phyloP scores from a whole-genome alignment of 2,329 filamentous ascomycete species.

The Neocatenulostroma microsporum region DNA sequence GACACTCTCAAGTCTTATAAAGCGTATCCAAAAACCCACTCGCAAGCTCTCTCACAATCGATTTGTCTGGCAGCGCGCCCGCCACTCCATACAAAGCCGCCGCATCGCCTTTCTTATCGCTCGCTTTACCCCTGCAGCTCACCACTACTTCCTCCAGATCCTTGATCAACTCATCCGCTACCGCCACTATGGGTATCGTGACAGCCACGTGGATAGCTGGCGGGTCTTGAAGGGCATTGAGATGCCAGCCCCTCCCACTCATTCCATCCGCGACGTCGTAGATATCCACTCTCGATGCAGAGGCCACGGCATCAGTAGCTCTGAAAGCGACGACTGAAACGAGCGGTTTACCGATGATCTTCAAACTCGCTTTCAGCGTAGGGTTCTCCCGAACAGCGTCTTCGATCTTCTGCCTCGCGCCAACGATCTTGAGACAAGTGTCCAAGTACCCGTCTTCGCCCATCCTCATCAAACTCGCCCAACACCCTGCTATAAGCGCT shows the following conservation, averaged over 20 bases:
- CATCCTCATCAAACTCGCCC: slow-evolving; percentile 82
- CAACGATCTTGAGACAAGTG: slow-evolving; percentile 80
- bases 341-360: slow-evolving; percentile 73
- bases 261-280: slow-evolving; percentile 93
- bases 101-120: slow-evolving; percentile 62
- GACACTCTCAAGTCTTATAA: slow-evolving; percentile 80
- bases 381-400: slow-evolving; percentile 64
- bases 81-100: slow-evolving; percentile 92
- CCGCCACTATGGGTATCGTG: slow-evolving; percentile 74
- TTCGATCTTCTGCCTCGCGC: slow-evolving; percentile 73
- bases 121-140: slow-evolving; percentile 67
- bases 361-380: slow-evolving; percentile 59
- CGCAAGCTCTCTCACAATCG: slow-evolving; percentile 82
- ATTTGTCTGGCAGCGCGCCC: slow-evolving; percentile 90
- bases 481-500: slow-evolving; percentile 90
- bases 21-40: slow-evolving; percentile 85
- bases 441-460: slow-evolving; percentile 84
- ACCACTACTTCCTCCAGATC: slow-evolving; percentile 58
- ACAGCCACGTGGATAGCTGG: slow-evolving; percentile 91
- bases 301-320: slow-evolving; percentile 33
- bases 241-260: slow-evolving; percentile 79
- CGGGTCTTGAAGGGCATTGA: slow-evolving; percentile 87
- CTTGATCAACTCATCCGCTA: slow-evolving; percentile 67
- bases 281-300: slow-evolving; percentile 63
- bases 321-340: slow-evolving; percentile 87